These are phyloP conservation scores for Syncephalastrum sp. DNA, from an alignment of 371 early-diverging fungal genomes.

Conservation along the genomic window DNA sequence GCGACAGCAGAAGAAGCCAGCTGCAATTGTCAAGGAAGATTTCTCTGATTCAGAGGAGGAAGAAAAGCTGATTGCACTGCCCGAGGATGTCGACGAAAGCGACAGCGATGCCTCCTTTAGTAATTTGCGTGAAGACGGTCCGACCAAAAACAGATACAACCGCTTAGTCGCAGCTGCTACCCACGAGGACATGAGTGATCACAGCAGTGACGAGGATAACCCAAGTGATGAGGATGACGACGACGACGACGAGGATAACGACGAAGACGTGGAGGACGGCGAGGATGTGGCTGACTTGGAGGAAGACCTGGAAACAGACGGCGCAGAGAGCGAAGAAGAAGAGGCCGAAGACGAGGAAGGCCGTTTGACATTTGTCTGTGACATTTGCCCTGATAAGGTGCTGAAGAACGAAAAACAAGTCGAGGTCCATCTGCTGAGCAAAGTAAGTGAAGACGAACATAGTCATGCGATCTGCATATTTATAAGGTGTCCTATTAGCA, in stretches of 20 bases:
- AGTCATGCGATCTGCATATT: neutral
- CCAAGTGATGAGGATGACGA: conserved; percentile 9
- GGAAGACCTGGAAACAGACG: conserved; percentile 10
- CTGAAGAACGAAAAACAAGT: conserved; percentile 20
- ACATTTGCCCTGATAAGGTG: conserved; percentile 26
- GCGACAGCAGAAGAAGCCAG: too few relatives aligned
- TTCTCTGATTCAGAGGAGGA: too few relatives aligned
- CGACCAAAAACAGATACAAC: conserved; percentile 9
- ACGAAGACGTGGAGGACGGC: conserved; percentile 14
- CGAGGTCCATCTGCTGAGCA: conserved; percentile 25
- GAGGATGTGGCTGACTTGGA: conserved; percentile 4
- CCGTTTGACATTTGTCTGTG: conserved; percentile 13
- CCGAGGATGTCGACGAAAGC: conserved; percentile 7
- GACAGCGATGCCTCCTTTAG: conserved; percentile 6
- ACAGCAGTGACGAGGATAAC: conserved; percentile 11
- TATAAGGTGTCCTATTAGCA: neutral
- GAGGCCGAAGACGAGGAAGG: conserved; percentile 21
- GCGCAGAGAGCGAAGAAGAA: conserved; percentile 5
- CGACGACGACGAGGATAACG: conserved; percentile 7
- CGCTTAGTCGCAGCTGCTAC: conserved; percentile 13
- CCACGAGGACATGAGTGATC: conserved; percentile 10
- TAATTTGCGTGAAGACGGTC: neutral
- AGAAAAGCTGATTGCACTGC: too few relatives aligned
- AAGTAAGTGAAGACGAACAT: conserved; percentile 14
- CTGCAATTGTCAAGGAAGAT: too few relatives aligned